These are phyloP conservation scores for Penicillium fuscoglaucum DNA, from an alignment of 2,329 filamentous ascomycete species.

Conservation along the genomic window DNA sequence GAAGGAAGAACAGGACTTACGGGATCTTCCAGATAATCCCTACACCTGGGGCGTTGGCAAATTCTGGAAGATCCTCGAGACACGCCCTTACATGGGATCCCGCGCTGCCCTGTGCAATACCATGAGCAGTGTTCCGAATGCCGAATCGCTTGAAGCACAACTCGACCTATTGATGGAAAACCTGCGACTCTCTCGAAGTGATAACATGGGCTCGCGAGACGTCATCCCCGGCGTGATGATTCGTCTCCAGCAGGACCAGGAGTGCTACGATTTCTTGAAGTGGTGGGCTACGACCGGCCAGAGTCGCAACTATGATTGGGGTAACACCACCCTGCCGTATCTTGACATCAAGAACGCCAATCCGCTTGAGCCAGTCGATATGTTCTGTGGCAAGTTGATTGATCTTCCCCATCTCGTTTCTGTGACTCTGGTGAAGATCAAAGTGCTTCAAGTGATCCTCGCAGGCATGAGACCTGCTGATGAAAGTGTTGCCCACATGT, in stretches of 20 bases:
- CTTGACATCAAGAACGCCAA: slow-evolving; percentile 44
- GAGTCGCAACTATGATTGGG: slow-evolving; percentile 29
- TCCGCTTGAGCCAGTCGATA: slow-evolving; percentile 40
- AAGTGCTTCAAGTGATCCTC: background rate
- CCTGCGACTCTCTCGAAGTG: slow-evolving; percentile 42
- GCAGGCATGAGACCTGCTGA: no score
- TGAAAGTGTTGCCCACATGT: background rate
- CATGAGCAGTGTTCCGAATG: slow-evolving; percentile 36
- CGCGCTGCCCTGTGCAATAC: slow-evolving; percentile 35
- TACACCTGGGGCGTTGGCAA: slow-evolving; percentile 44
- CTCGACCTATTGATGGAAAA: slow-evolving; percentile 48
- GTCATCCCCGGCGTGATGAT: slow-evolving; percentile 47
- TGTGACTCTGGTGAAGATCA: slow-evolving; percentile 24
- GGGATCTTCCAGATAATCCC: slow-evolving; percentile 32
- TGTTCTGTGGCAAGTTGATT: slow-evolving; percentile 15
- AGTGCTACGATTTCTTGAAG: slow-evolving; percentile 54
- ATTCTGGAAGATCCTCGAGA: slow-evolving; percentile 47
- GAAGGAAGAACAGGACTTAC: slow-evolving; percentile 41
- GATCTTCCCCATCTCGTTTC: slow-evolving; percentile 17
- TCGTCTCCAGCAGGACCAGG: slow-evolving; percentile 52
- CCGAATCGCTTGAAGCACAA: slow-evolving; percentile 38
- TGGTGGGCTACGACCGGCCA: slow-evolving; percentile 41
- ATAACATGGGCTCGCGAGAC: slow-evolving; percentile 49
- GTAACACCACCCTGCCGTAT: slow-evolving; percentile 35
- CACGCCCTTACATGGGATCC: slow-evolving; percentile 49